These are phyloP conservation scores for Erodium trifolium DNA, from an alignment of 441 rosid species.

Conservation along the genomic window DNA sequence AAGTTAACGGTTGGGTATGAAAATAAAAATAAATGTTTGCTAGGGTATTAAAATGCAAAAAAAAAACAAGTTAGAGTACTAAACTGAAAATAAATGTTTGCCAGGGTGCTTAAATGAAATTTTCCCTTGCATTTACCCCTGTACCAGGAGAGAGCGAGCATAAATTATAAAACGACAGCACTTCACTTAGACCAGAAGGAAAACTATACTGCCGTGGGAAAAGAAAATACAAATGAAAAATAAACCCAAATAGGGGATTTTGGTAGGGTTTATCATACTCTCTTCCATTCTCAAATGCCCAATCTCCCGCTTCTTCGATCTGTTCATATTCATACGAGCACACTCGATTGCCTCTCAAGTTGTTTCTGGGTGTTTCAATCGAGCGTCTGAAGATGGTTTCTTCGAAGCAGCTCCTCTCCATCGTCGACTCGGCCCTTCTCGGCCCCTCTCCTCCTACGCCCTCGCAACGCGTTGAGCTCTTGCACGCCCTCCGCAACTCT, in stretches of 20 bases:
- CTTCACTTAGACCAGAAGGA: not conserved
- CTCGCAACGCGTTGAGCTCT: conserved; percentile 61
- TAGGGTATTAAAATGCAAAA: no score
- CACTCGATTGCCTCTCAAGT: not conserved
- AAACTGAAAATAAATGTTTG: no score
- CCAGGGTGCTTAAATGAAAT: no score
- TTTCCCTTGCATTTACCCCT: no score
- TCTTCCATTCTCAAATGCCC: not conserved
- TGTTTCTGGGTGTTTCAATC: conserved; percentile 5
- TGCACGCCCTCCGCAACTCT: conserved; percentile 65
- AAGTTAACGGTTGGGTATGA: no score
- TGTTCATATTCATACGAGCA: not conserved
- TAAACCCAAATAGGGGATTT: not conserved
- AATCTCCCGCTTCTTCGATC: not conserved
- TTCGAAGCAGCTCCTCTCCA: conserved; percentile 61
- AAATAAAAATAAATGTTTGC: no score
- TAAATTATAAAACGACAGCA: not conserved
- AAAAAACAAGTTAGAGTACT: no score
- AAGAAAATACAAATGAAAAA: no score
- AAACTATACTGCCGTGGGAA: no score
- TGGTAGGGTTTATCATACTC: conserved; percentile 1
- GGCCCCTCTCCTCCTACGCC: conserved; percentile 64
- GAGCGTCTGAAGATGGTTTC: conserved; percentile 40
- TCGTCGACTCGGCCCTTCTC: conserved; percentile 66
- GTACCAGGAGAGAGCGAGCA: not conserved